Evolutionary conservation across 2,329 filamentous ascomycete genomes (phyloP).

Genomic region (Neonectria ditissima): DNA sequence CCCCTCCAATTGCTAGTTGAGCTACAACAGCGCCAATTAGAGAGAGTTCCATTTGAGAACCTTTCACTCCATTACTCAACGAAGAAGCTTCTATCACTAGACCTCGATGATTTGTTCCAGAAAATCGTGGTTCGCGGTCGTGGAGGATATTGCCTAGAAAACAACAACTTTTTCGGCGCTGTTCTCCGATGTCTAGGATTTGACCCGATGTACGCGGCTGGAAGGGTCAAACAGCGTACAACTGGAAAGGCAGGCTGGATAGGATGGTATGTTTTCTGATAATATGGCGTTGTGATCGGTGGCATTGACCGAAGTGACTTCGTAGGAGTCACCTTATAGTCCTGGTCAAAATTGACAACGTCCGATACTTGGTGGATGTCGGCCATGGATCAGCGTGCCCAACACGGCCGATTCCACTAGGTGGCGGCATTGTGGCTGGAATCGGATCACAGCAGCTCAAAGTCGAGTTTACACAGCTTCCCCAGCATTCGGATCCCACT

Average conservation of each 20-base stretch:
- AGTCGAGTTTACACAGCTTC: constrained; percentile 17
- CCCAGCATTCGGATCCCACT: constrained; percentile 7
- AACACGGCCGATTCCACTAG: constrained; percentile 14
- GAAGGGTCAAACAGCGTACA: constrained; percentile 7
- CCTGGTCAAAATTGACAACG: constrained; percentile 14
- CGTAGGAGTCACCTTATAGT: constrained; percentile 15
- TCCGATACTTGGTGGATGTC: constrained; percentile 21
- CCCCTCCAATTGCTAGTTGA: constrained; percentile 11
- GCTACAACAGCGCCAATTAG: constrained; percentile 23
- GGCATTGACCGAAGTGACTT: neutral
- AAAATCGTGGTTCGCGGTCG: constrained; percentile 14
- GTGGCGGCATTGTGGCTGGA: constrained; percentile 1
- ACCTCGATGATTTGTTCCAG: constrained; percentile 13
- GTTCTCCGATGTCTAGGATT: constrained; percentile 16
- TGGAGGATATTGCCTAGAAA: constrained; percentile 30
- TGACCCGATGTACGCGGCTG: constrained; percentile 13
- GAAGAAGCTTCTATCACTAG: constrained; percentile 9
- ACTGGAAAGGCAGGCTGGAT: constrained; percentile 7
- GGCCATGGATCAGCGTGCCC: constrained; percentile 19
- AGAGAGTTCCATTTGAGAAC: constrained; percentile 28
- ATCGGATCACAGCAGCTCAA: constrained; percentile 16
- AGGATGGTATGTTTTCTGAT: constrained; percentile 12
- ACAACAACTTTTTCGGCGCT: constrained; percentile 26
- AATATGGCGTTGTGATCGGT: neutral
- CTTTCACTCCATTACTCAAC: constrained; percentile 26